A percentile compares a stretch with the other conserved stretches of the same genome.
These are phyloP conservation scores for Ilex asprella DNA, from an alignment of 257 asterid genomes.

Conservation along the genomic window DNA sequence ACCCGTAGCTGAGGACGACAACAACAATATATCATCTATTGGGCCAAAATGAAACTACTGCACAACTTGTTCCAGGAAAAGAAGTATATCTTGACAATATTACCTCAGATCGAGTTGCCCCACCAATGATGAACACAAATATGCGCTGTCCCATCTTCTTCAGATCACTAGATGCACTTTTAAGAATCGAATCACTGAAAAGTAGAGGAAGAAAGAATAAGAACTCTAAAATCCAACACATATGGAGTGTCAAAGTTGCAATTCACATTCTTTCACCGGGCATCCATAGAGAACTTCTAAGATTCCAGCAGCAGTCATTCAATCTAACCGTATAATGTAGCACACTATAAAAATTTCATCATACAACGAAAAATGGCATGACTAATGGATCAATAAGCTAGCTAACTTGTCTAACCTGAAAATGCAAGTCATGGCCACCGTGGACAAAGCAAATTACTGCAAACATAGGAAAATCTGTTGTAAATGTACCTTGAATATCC, in stretches of 20 bases:
- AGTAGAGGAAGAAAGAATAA: conserved; percentile 13
- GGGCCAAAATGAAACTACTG: background rate
- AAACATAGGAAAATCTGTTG: no score
- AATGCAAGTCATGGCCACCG: no score
- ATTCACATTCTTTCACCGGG: no score
- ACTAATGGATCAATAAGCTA: no score
- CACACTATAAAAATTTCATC: no score
- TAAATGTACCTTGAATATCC: no score
- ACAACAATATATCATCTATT: conserved; percentile 11
- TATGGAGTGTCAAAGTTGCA: background rate
- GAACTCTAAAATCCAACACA: background rate
- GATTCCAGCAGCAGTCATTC: no score
- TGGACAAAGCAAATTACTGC: no score
- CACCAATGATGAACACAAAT: conserved; percentile 81
- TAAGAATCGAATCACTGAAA: conserved; percentile 15
- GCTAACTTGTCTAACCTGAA: no score
- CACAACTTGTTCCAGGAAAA: conserved; percentile 4
- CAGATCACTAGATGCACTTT: conserved; percentile 38
- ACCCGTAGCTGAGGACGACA: conserved; percentile 60
- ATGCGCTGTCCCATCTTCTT: conserved; percentile 94
- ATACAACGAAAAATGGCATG: no score
- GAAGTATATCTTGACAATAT: conserved; percentile 1
- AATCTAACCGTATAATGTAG: no score
- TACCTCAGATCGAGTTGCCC: conserved; percentile 99
- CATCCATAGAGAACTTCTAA: no score